phyloP scores from a whole-genome alignment of 306 rosid genomes.

The Vigna angularis region DNA sequence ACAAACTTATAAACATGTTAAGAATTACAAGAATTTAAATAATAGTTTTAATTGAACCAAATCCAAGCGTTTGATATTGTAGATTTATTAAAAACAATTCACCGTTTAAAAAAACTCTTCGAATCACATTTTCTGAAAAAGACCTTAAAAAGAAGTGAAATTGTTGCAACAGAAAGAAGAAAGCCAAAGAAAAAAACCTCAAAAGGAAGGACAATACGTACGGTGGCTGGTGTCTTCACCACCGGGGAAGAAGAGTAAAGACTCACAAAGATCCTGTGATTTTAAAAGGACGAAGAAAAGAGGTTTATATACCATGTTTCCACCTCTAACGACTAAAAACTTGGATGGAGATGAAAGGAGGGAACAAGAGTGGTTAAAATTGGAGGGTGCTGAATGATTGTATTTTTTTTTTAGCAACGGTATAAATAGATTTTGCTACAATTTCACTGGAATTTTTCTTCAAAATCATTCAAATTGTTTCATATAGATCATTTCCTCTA shows the following conservation, averaged over 20 bases:
- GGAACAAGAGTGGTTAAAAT: slow-evolving; percentile 23
- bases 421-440: not conserved
- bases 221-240: not conserved
- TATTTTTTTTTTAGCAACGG: not conserved
- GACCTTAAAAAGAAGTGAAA: not conserved
- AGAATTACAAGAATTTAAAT: no score
- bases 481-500: no score
- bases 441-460: not conserved
- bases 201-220: slow-evolving; percentile 16
- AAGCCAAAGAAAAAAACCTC: slow-evolving; percentile 43
- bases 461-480: not conserved
- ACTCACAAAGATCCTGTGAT: not conserved
- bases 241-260: not conserved
- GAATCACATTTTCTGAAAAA: not conserved
- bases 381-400: slow-evolving; percentile 14
- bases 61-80: no score
- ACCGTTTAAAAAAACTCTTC: no score
- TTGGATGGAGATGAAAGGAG: slow-evolving; percentile 31
- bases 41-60: no score
- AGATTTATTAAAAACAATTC: no score
- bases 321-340: slow-evolving; percentile 15
- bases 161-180: not conserved
- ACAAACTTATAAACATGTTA: no score
- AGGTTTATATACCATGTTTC: not conserved
- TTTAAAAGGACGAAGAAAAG: slow-evolving; percentile 11